Evolutionary conservation across 192 early-diverging fungal species (phyloP), one percentile per base, ranked within the genome.

Genomic region (Nowakowskiella sp.): DNA sequence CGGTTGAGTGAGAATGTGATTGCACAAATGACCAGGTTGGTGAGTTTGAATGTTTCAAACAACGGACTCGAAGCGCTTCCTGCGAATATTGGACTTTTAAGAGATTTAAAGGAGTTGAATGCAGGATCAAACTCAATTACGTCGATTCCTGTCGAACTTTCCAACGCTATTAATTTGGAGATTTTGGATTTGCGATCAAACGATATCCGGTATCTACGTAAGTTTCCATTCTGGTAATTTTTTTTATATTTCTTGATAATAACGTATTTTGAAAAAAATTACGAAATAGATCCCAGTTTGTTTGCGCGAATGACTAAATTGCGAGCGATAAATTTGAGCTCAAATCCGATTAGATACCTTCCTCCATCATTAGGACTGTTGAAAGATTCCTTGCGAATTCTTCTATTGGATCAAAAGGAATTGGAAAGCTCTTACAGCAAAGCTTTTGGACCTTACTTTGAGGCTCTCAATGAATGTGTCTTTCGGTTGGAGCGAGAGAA

Each of bases 311-410:
- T 61, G 26, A 21, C 27, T 16, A 31, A 46, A 9, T 44, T 74
- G 44, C 60, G 61, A 34, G 57, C 47, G 26, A 47, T 74, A 5
- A 52, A 56, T 31, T 48, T 74, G 5, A 51, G 52, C 42, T 44
- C 53, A 39, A 74, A 74, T 46, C 50, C 47, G 6, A 33, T 74
- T 1, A 28, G 50, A 13, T 29, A 21, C 24, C 54, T 74, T 7
- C 72, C 72, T 9, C 60, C 73, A 7, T 76, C 73, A 1, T 62
- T 76, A 29, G 73, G 73, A 9, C 51, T 76, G 2, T 58, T 63
- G 28, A 49, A 55, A 43, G 36, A n/a, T n/a, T n/a, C n/a, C n/a
- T n/a, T n/a, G n/a, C n/a, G n/a, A n/a, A n/a, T n/a, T n/a, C n/a
- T n/a, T n/a, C n/a, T n/a, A n/a, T n/a, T n/a, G n/a, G n/a, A n/a